phyloP scores from a whole-genome alignment of 2,329 filamentous ascomycete genomes.

The Arthrobotrys iridis region DNA sequence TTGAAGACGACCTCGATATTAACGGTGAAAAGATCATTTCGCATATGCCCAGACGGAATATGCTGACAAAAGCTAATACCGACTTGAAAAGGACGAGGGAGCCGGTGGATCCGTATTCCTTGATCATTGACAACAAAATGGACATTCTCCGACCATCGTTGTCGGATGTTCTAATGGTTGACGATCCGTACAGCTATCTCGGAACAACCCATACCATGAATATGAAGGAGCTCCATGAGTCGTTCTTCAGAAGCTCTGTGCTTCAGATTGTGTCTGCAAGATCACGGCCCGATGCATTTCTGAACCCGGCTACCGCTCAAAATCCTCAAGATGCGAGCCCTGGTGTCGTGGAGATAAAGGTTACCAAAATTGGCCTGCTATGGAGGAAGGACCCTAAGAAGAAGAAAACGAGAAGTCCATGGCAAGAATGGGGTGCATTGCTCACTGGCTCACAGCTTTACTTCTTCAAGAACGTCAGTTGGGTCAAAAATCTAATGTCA shows the following conservation, averaged over 20 bases:
- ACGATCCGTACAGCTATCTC: conserved; percentile 89
- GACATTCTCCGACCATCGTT: conserved; percentile 84
- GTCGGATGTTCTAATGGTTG: conserved; percentile 89
- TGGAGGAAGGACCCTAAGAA: conserved; percentile 96
- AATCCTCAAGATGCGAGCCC: conserved; percentile 88
- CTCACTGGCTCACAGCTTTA: conserved; percentile 97
- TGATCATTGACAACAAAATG: conserved; percentile 89
- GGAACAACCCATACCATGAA: conserved; percentile 80
- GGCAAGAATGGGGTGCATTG: conserved; percentile 98
- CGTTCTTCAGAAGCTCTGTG: conserved; percentile 89
- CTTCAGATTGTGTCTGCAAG: conserved; percentile 94
- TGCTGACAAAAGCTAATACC: conserved; percentile 56
- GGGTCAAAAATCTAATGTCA: conserved; percentile 89
- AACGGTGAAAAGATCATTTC: conserved; percentile 77
- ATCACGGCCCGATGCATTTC: conserved; percentile 93
- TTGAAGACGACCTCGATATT: conserved; percentile 87
- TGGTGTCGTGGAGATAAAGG: conserved; percentile 95
- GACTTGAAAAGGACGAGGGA: conserved; percentile 69
- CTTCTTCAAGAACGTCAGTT: conserved; percentile 91
- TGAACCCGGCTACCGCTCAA: conserved; percentile 82
- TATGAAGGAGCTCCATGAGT: conserved; percentile 81
- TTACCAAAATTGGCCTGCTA: conserved; percentile 91
- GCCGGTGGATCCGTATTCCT: conserved; percentile 91
- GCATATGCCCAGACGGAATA: conserved; percentile 72
- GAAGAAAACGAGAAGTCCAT: conserved; percentile 91